These are phyloP conservation scores for Magnusiomyces fungicola DNA, from an alignment of 1,139 yeast species.

Conservation along the genomic window DNA sequence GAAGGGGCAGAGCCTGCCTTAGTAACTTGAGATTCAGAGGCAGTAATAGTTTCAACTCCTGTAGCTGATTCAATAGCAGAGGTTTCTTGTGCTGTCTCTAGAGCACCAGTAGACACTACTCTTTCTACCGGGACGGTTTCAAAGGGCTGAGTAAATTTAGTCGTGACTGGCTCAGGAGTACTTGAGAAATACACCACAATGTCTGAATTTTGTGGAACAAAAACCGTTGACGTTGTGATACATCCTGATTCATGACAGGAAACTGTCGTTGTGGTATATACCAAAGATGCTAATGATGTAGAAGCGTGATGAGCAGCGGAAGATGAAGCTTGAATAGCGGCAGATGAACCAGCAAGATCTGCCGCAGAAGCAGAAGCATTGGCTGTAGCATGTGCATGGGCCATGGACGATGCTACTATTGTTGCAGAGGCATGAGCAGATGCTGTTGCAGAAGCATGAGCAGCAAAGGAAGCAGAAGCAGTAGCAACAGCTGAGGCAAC, in stretches of 20 bases:
- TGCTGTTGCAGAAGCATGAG: background rate
- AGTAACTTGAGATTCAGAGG: too few species aligned
- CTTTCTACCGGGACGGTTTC: too few species aligned
- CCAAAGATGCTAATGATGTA: background rate
- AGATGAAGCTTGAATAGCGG: background rate
- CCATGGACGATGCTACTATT: background rate
- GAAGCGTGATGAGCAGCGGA: background rate
- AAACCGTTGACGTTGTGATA: background rate
- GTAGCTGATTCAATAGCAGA: too few species aligned
- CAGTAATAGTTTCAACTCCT: too few species aligned
- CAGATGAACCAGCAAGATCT: background rate
- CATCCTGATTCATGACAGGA: background rate
- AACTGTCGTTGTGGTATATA: background rate
- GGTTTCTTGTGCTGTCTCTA: too few species aligned
- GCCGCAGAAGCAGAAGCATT: background rate
- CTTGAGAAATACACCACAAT: background rate
- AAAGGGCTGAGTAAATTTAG: too few species aligned
- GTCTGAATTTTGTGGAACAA: background rate
- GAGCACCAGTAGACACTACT: too few species aligned
- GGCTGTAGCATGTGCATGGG: background rate
- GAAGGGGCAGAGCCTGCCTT: too few species aligned
- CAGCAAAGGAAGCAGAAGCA: background rate
- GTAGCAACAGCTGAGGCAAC: background rate
- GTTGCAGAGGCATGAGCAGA: background rate
- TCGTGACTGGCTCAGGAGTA: too few species aligned